phyloP scores from a whole-genome alignment of 257 asterid species.

The Solanum lycopersicoides region DNA sequence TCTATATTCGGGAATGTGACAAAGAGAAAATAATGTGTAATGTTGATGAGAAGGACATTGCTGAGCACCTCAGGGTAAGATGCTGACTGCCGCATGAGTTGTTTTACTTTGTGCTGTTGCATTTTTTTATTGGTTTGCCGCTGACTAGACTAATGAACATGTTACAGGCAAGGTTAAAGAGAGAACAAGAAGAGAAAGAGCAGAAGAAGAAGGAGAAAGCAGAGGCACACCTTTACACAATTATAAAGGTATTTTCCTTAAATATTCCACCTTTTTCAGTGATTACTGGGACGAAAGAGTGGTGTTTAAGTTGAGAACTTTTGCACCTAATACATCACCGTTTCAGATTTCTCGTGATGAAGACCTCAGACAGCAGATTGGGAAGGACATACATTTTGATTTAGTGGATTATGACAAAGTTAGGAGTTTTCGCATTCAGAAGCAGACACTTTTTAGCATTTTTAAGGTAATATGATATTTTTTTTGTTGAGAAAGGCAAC shows the following conservation, averaged over 20 bases:
- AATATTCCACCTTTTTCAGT: not conserved
- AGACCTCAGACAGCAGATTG: slow-evolving; percentile 84
- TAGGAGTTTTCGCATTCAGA: slow-evolving; percentile 80
- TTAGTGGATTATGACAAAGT: slow-evolving; percentile 97
- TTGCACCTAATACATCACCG: not conserved
- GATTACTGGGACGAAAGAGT: not conserved
- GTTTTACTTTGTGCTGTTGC: not conserved
- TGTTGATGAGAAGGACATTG: slow-evolving; percentile 95
- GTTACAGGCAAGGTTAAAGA: slow-evolving; percentile 77
- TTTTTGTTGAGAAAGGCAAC: not conserved
- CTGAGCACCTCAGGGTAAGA: slow-evolving; percentile 87
- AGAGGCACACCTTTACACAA: slow-evolving; percentile 90
- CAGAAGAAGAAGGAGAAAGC: slow-evolving; percentile 90
- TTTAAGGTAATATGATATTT: slow-evolving; percentile 53
- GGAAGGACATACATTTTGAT: slow-evolving; percentile 82
- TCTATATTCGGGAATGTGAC: slow-evolving; percentile 88
- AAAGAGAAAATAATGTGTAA: slow-evolving; percentile 89
- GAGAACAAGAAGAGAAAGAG: slow-evolving; percentile 94
- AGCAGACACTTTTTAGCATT: slow-evolving; percentile 57
- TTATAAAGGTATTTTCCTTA: slow-evolving; percentile 55
- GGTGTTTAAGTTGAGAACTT: not conserved
- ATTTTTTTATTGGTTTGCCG: not conserved
- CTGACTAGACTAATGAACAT: not conserved
- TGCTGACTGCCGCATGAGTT: not conserved
- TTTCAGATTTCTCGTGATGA: slow-evolving; percentile 93